Evolutionary conservation across 1,284 basidiomycete species (phyloP), one percentile per base, ranked within the genome.

Genomic region (Porodaedalea pini): DNA sequence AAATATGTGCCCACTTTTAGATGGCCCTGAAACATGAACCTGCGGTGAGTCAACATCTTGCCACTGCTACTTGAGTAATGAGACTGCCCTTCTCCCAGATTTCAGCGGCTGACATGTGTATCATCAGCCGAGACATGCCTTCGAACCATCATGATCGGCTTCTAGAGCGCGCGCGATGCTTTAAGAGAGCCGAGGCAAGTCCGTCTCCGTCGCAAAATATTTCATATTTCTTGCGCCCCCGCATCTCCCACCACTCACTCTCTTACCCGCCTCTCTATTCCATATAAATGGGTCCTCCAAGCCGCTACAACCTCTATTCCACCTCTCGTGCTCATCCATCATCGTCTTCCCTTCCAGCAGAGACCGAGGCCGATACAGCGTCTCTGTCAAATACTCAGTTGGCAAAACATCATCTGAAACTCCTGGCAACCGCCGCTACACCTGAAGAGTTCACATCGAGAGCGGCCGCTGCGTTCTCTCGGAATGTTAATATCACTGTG

Each of bases 281-380:
- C 11, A 43, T n/a, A n/a, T n/a, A 43, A 27, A 56, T 59, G 57
- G 57, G 57, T 11, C 57, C 57, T 7, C 57, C 57, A 15, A 58
- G 57, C 45, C 57, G 57, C 8, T 55, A 55, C 19, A 37, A n/a
- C 17, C 5, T 34, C 21, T 39, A 48, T 13, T 7, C 39, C 36
- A 23, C 13, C 21, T 23, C 55, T 29, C 25, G 45, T 8, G 17
- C 47, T 32, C 39, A 27, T 41, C 31, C 36, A 21, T 11, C 36
- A 1, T 23, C 19, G 11, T 15, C 45, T 23, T 21, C n/a, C 7
- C 29, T 31, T n/a, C 37, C 41, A 15, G 23, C 41, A 21, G 40
- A 54, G 4, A 21, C 10, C 23, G 37, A 31, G 23, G 23, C 25
- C 39, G 52, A 59, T 25, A 55, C 57, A 15, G 32, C 27, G 10